Percentiles rank a stretch among this genome's conserved stretches.
phyloP scores from a whole-genome alignment of 345 rosid species.

The Abelmoschus esculentus region DNA sequence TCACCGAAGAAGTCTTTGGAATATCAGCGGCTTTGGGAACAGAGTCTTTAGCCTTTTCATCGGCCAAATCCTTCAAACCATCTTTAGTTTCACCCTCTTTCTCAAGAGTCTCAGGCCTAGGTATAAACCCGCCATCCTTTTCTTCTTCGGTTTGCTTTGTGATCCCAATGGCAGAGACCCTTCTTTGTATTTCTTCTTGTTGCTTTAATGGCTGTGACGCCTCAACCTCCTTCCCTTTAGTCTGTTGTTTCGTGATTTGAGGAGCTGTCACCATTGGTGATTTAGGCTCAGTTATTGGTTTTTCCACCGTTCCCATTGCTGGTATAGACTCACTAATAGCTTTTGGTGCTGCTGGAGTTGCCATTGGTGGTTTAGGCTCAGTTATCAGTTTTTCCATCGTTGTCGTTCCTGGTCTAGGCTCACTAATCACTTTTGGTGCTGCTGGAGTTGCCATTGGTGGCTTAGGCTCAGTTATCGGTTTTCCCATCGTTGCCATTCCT shows the following conservation, averaged over 20 bases:
- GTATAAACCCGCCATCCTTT: neutral
- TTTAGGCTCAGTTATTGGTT: no score
- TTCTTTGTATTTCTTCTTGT: neutral
- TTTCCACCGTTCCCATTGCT: neutral
- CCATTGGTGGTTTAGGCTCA: no score
- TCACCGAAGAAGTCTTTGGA: neutral
- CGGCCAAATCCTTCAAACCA: neutral
- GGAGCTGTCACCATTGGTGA: neutral
- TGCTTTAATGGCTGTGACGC: neutral
- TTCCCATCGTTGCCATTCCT: neutral
- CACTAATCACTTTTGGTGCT: no score
- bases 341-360: no score
- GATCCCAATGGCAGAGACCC: neutral
- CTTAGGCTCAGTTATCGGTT: neutral
- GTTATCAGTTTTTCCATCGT: no score
- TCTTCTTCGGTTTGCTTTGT: constrained; percentile 2
- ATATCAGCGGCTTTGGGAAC: neutral
- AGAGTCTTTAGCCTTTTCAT: neutral
- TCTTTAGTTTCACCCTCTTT: neutral
- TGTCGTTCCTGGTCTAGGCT: neutral
- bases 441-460: no score
- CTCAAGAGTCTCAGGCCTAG: neutral
- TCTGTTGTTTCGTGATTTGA: neutral
- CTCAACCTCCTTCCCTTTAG: neutral
- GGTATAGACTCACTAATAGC: neutral